These are phyloP conservation scores for Paraleonurus japonicus DNA, from an alignment of 257 asterid genomes.

Conservation along the genomic window DNA sequence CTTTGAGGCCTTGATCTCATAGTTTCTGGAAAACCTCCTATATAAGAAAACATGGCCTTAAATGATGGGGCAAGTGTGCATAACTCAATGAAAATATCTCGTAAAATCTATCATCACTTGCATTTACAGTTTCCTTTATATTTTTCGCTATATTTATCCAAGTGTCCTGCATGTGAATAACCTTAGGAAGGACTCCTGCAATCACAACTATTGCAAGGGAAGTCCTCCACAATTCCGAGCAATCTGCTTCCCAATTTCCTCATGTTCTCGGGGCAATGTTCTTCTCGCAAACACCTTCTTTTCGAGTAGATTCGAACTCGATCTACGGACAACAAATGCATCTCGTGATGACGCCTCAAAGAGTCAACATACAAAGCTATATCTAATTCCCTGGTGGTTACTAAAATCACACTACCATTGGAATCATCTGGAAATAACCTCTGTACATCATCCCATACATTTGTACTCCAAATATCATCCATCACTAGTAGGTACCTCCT, in stretches of 20 bases:
- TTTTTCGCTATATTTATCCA: neutral
- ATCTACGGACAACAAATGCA: neutral
- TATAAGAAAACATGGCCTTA: slow-evolving; percentile 16
- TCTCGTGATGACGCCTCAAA: neutral
- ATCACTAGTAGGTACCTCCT: slow-evolving; percentile 7
- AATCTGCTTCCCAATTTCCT: neutral
- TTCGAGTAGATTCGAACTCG: slow-evolving; percentile 4
- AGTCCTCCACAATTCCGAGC: slow-evolving; percentile 19
- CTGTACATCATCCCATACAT: slow-evolving; percentile 7
- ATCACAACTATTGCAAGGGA: slow-evolving; percentile 21
- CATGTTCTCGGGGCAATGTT: neutral
- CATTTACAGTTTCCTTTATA: neutral
- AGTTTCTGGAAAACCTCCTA: slow-evolving; percentile 5
- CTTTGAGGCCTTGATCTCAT: neutral
- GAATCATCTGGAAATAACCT: neutral
- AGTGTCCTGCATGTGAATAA: neutral
- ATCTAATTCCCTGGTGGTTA: slow-evolving; percentile 1
- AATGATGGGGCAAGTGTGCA: neutral
- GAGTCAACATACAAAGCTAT: neutral
- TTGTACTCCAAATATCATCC: slow-evolving; percentile 19
- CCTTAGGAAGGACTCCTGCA: slow-evolving; percentile 11
- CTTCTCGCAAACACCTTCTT: slow-evolving; percentile 2
- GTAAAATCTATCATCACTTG: neutral
- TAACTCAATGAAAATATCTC: slow-evolving; percentile 13
- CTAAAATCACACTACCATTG: slow-evolving; percentile 14